Base-by-base conservation (phyloP, 768 basidiomycete genomes). In the Coprinopsis cinerea region DNA sequence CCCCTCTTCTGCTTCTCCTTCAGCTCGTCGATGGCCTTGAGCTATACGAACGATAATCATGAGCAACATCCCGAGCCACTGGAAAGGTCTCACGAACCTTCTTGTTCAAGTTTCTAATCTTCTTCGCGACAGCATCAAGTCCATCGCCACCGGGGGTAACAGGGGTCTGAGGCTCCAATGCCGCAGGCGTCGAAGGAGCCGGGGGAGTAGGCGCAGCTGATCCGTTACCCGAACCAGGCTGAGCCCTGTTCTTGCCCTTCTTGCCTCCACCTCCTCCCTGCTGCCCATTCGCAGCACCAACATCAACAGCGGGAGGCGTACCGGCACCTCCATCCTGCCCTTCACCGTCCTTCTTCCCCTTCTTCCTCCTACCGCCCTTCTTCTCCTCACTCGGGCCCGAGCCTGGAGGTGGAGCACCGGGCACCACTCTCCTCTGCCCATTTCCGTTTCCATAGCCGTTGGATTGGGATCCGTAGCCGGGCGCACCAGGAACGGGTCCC, bases 11-110 rank as follows among this genome's bases (percentile, higher is more conserved):
- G 78, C 71, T 93, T 92, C 56, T 89, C 90, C 72, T 97, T 98
- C 44, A 99, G 81, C 61, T 98, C 94, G 18, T 97, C 92, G 57
- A 99, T 98, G n/a, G 95, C 95, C 65, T 96, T 97, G 56, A 99
- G 76, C 93, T 96, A 57, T 30, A 23, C 18, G 17, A 44, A 20
- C 25, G 14, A 20, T 48, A 7, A 46, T 30, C 10, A 46, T 57
- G 14, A 52, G 48, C 18, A 32, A 10, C 43, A 43, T 25, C 26
- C 5, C 17, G 18, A 22, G 23, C 30, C 34, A 39, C 11, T 39
- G 10, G 11, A 39, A 23, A 22, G 36, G 51, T 43, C 36, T 44
- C 14, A 65, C 77, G 30, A 34, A 88, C 93, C 84, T 96, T 99
- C 78, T 99, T 99, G 64, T 81, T 90, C 66, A 99, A 61, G 64